Evolutionary conservation across 2,329 filamentous ascomycete species (phyloP), one percentile per base, ranked within the genome.

Genomic region (Penicillium sp.): DNA sequence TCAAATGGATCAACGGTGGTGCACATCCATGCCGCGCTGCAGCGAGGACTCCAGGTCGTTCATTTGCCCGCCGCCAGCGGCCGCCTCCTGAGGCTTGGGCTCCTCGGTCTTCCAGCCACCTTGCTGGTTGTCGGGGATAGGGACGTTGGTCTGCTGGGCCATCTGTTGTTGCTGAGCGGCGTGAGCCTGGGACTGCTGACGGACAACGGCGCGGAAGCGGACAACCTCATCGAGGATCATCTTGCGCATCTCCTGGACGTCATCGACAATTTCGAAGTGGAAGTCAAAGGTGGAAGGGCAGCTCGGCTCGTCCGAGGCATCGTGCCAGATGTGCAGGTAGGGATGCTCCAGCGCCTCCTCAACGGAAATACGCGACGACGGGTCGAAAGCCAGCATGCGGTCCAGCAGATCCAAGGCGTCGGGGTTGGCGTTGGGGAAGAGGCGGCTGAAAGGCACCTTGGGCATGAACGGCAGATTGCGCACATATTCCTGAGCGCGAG

Each of bases 311-410:
- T 99, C 94, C 3, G 90, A 92, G 48, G 92, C 90, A 67, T 99
- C 94, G 79, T 99, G 94, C 94, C 94, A 97, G 79, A 99, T 97
- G 70, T 93, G 86, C 52, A 99, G 84, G 77, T 99, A 99, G 29
- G 89, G 89, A 80, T 99, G 94, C 80, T 97, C 92, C 54, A 99
- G 87, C 16, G 94, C 94, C 69, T 93, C 86, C 77, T 99, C 94
- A 62, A 97, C 94, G 45, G 88, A 91, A 75, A 99, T 95, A 69
- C 94, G 91, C 61, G 89, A 89, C 11, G 91, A 92, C 0, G 94
- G 94, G 72, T 99, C 94, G 73, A 99, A 99, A 18, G 94, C 91
- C 36, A 99, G 86, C 93, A 99, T 97, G 72, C 88, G 90, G 79
- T 99, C 92, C 55, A 99, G 86, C 11, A 99, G 87, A 71, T 97